Evolutionary conservation across 2,329 filamentous ascomycete species (phyloP), one percentile per base, ranked within the genome.

Genomic region (Amylocarpus encephaloides): DNA sequence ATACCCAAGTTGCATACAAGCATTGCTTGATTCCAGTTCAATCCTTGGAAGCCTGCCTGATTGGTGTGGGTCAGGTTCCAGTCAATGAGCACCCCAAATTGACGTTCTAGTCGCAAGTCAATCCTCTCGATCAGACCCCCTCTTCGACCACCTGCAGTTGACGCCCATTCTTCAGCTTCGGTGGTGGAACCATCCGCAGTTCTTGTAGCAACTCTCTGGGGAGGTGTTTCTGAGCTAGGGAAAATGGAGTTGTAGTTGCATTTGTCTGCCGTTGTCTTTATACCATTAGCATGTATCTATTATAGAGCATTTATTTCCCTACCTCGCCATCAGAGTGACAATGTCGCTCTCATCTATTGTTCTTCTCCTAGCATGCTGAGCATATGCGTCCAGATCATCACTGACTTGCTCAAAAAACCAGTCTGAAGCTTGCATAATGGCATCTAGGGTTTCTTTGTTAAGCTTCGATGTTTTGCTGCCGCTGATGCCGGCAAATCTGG

Each of bases 361-460:
- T 68, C 86, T 93, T 30, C 90, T 80, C 30, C 86, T 85, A 5
- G 86, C 89, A 67, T 96, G 90, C 53, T 81, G 76, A 15, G 90
- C 86, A 66, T 91, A 95, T 2, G 83, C 84, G 11, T 80, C 79
- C 48, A 95, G 70, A 64, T 95, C 89, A 53, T 90, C 86, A 43
- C 86, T 82, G 2, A 87, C 73, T 67, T 95, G 90, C 69, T 94
- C 88, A 66, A 95, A 95, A 67, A 90, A 95, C 85, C 88, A 93
- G 54, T 94, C 88, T 2, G 87, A 87, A 1, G 89, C 88, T 64
- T 89, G 84, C 62, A 85, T 82, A 48, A 95, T 80, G 4, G 85
- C 84, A 29, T 79, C 77, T 34, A 95, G 71, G 1, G 86, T 83
- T 46, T 93, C 87, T 41, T 85, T 81, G 50, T 77, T 82, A 42